These are phyloP conservation scores for Cadophora sp. DNA, from an alignment of 2,329 filamentous ascomycete species.

Conservation along the genomic window DNA sequence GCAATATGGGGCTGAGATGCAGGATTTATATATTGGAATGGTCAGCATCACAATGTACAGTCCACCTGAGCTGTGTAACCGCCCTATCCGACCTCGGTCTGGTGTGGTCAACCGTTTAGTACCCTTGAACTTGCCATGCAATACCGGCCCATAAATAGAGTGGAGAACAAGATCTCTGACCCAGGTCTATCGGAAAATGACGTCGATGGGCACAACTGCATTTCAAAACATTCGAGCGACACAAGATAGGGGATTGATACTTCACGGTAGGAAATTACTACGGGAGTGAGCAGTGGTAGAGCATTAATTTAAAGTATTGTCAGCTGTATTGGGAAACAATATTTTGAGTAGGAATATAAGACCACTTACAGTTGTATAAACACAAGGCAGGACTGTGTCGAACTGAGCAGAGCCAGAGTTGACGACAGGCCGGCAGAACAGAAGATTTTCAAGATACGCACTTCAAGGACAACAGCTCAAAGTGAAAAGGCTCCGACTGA, in stretches of 20 bases:
- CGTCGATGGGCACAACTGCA: slow-evolving; percentile 12
- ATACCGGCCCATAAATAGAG: slow-evolving; percentile 17
- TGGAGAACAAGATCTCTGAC: slow-evolving; percentile 10
- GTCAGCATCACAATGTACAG: slow-evolving; percentile 24
- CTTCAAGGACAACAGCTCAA: neutral
- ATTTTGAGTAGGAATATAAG: too few species aligned
- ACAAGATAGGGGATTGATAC: neutral
- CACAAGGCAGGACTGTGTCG: too few species aligned
- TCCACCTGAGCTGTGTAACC: slow-evolving; percentile 24
- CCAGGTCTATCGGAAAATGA: slow-evolving; percentile 15
- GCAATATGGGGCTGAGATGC: slow-evolving; percentile 30
- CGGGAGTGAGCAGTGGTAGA: neutral
- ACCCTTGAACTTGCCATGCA: slow-evolving; percentile 4
- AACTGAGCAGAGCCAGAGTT: too few species aligned
- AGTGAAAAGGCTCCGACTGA: neutral
- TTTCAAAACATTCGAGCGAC: neutral
- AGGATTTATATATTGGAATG: slow-evolving; percentile 26
- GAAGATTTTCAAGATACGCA: neutral
- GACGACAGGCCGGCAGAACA: neutral
- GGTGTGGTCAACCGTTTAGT: neutral
- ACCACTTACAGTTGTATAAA: too few species aligned
- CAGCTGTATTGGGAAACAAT: too few species aligned
- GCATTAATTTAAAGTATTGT: neutral
- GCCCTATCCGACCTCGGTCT: slow-evolving; percentile 2
- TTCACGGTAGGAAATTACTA: neutral